Evolutionary conservation across 129 eudicot species (phyloP).

Genomic region (Erigeron canadensis): DNA sequence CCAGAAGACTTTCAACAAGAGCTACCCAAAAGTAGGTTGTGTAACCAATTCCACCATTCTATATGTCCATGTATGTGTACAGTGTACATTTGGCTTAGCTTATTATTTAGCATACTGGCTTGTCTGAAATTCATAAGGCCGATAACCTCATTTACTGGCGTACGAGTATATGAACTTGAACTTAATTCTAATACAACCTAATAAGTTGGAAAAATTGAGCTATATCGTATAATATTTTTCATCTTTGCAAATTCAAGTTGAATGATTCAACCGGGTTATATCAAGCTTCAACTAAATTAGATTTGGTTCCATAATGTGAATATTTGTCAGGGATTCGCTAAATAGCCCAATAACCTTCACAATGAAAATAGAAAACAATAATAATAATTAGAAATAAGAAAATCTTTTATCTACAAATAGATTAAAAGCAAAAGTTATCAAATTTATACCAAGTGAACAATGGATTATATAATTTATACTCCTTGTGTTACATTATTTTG

Average conservation of each 20-base stretch:
- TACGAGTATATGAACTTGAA: too few relatives aligned
- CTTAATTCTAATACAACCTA: too few relatives aligned
- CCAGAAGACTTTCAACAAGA: neutral
- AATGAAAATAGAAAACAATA: neutral
- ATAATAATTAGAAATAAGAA: too few relatives aligned
- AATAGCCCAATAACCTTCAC: neutral
- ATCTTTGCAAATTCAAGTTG: conserved; percentile 2
- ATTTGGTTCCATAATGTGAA: too few relatives aligned
- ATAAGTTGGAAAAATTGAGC: too few relatives aligned
- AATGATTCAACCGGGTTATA: too few relatives aligned
- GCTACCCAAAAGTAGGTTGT: conserved; percentile 1
- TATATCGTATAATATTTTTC: neutral
- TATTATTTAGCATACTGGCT: too few relatives aligned
- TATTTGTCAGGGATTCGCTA: neutral
- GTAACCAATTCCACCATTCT: neutral
- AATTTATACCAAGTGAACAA: neutral
- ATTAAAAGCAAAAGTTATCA: too few relatives aligned
- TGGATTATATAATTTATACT: neutral
- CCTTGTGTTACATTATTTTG: neutral
- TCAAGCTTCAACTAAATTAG: conserved; percentile 12
- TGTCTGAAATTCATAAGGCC: too few relatives aligned
- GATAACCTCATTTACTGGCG: too few relatives aligned
- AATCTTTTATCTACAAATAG: too few relatives aligned
- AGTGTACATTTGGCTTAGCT: too few relatives aligned
- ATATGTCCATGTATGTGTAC: neutral